Base-by-base conservation (phyloP, 108 stramenopile species). In the Nitzschia inconspicua region DNA sequence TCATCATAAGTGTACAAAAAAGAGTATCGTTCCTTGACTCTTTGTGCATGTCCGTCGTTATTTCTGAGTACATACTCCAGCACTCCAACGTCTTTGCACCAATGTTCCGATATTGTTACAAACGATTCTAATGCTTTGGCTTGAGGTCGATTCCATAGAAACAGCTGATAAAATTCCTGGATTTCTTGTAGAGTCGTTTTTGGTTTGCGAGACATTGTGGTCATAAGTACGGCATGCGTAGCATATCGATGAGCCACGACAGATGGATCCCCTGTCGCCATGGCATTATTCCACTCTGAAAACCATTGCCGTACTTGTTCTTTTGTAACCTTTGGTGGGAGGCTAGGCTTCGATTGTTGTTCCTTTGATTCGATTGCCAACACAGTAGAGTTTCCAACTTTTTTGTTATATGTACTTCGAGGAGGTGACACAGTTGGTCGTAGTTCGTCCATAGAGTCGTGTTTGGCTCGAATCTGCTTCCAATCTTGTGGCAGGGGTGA, bases 401-500 rank as follows among this genome's bases (percentile, higher is more conserved):
- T n/a, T n/a, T n/a, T n/a, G n/a, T n/a, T n/a, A n/a, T n/a, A n/a
- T n/a, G n/a, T n/a, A n/a, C n/a, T n/a, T n/a, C n/a, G n/a, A n/a
- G n/a, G n/a, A n/a, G n/a, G n/a, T n/a, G n/a, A n/a, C n/a, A n/a
- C n/a, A n/a, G n/a, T n/a, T n/a, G n/a, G n/a, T n/a, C n/a, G n/a
- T n/a, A n/a, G n/a, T n/a, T n/a, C n/a, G n/a, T n/a, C n/a, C n/a
- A n/a, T n/a, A n/a, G n/a, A n/a, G n/a, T n/a, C n/a, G n/a, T n/a
- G n/a, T n/a, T n/a, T n/a, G n/a, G n/a, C n/a, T n/a, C n/a, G n/a
- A n/a, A n/a, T n/a, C n/a, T n/a, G n/a, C n/a, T n/a, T n/a, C n/a
- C n/a, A n/a, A n/a, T 57, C 67, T 53, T 84, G 78, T 4, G 83
- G 83, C 78, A 84, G 77, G 57, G 66, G 64, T n/a, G 78, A 79